These are phyloP conservation scores for Ustilago loliicola DNA, from an alignment of 1,284 basidiomycete genomes.

Conservation along the genomic window DNA sequence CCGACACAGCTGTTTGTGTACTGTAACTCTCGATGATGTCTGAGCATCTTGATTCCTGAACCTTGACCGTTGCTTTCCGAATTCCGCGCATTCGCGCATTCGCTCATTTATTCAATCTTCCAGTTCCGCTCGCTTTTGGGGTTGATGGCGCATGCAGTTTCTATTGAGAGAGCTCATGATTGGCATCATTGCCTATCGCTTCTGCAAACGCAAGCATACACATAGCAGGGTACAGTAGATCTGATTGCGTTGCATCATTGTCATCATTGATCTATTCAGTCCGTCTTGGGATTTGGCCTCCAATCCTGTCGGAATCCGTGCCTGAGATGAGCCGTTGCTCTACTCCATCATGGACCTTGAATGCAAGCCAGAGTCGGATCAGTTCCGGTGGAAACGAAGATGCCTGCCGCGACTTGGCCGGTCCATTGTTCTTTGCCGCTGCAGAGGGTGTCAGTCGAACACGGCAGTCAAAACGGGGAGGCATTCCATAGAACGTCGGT, in stretches of 20 bases:
- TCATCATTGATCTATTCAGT: not conserved
- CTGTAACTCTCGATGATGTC: constrained; percentile 11
- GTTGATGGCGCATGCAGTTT: not conserved
- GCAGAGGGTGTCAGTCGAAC: not conserved
- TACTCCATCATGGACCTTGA: not conserved
- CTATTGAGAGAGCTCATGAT: not conserved
- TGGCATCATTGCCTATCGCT: too few species aligned
- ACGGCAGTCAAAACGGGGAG: not conserved
- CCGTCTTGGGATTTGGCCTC: not conserved
- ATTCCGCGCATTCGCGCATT: not conserved
- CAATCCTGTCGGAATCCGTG: too few species aligned
- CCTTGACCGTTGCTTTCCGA: not conserved
- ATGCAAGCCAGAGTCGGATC: not conserved
- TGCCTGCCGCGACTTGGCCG: not conserved
- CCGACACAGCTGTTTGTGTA: constrained; percentile 16
- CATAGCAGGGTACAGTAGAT: not conserved
- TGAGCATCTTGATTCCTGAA: not conserved
- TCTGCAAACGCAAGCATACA: too few species aligned
- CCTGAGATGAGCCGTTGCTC: too few species aligned
- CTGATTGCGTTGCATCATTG: constrained; percentile 2
- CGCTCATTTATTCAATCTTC: not conserved
- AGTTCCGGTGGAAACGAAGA: constrained; percentile 3
- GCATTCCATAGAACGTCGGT: constrained; percentile 6
- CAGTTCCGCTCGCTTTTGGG: not conserved
- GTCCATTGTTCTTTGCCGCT: not conserved